Evolutionary conservation across 495 filamentous ascomycete species (phyloP).

Genomic region (Penicillium crystallinum): DNA sequence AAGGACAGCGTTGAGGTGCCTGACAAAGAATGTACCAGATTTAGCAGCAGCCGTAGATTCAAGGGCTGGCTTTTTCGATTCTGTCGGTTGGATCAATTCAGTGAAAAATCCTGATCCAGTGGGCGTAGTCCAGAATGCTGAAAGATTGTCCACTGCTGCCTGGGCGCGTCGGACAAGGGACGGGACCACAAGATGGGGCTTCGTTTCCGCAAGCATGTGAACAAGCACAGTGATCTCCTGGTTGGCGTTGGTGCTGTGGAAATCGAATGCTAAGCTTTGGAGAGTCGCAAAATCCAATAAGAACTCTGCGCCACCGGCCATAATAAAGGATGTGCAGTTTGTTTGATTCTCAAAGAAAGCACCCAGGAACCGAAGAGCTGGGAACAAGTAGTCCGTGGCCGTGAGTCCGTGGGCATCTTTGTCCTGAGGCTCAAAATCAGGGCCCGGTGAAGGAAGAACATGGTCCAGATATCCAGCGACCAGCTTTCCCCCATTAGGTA

Average conservation of each 20-base stretch:
- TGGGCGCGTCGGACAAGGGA: constrained; percentile 73
- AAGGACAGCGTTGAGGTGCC: constrained; percentile 70
- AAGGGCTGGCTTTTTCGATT: constrained; percentile 18
- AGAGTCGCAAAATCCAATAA: constrained; percentile 79
- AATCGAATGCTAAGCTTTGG: constrained; percentile 70
- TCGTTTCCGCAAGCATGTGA: constrained; percentile 74
- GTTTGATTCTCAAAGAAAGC: constrained; percentile 72
- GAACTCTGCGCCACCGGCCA: constrained; percentile 73
- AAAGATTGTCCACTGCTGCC: constrained; percentile 57
- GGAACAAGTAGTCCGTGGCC: constrained; percentile 64
- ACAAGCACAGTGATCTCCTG: constrained; percentile 67
- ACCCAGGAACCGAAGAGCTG: constrained; percentile 67
- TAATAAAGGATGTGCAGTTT: constrained; percentile 70
- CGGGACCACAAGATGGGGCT: constrained; percentile 74
- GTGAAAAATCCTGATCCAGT: constrained; percentile 59
- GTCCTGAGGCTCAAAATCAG: constrained; percentile 41
- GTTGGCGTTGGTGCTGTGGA: constrained; percentile 59
- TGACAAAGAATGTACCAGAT: constrained; percentile 68
- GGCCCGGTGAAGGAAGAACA: constrained; percentile 22
- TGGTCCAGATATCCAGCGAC: constrained; percentile 29
- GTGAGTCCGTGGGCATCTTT: constrained; percentile 46
- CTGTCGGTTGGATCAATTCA: constrained; percentile 44
- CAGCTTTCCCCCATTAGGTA: constrained; percentile 38
- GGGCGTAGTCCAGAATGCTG: constrained; percentile 54
- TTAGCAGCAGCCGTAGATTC: constrained; percentile 26